These are phyloP conservation scores for Chlorella variabilis DNA, from an alignment of 163 green algal genomes.

Conservation along the genomic window DNA sequence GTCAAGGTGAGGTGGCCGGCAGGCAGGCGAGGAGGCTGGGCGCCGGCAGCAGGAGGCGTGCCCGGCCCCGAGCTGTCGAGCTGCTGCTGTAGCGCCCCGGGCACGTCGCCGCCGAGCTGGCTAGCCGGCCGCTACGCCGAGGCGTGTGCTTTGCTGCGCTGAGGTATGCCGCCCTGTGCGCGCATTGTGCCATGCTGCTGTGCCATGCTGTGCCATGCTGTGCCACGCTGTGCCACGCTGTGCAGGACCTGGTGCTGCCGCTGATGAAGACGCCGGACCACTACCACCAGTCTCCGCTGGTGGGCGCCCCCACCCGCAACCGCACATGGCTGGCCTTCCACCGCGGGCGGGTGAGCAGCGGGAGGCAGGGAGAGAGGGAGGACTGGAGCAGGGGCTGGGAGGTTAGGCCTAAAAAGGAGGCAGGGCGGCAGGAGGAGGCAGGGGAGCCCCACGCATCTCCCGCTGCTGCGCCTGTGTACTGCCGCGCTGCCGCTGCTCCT, in stretches of 20 bases:
- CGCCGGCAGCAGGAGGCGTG: too few relatives aligned
- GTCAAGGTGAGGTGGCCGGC: slow-evolving; percentile 18
- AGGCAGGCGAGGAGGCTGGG: too few relatives aligned
- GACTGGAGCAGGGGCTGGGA: too few relatives aligned
- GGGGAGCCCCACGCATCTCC: too few relatives aligned
- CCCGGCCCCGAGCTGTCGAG: not conserved
- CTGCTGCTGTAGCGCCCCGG: not conserved
- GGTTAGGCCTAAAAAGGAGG: too few relatives aligned
- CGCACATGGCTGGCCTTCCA: slow-evolving; percentile 47
- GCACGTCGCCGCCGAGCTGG: too few relatives aligned
- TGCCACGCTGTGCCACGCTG: not conserved
- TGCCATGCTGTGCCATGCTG: not conserved
- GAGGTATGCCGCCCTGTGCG: too few relatives aligned
- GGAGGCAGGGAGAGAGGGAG: too few relatives aligned
- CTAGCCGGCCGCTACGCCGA: too few relatives aligned
- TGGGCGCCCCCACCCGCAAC: slow-evolving; percentile 18
- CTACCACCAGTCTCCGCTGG: slow-evolving; percentile 37
- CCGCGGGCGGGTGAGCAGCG: slow-evolving; percentile 24
- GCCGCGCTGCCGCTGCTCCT: not conserved
- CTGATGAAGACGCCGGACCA: slow-evolving; percentile 43
- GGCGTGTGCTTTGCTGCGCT: too few relatives aligned
- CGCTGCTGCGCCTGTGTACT: too few relatives aligned
- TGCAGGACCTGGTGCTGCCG: slow-evolving; percentile 46
- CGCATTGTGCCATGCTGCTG: not conserved
- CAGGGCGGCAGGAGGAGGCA: too few relatives aligned